Percentiles rank a stretch among this genome's conserved stretches.
phyloP scores from a whole-genome alignment of 2,329 filamentous ascomycete species.

The Penicillium vulpinum region DNA sequence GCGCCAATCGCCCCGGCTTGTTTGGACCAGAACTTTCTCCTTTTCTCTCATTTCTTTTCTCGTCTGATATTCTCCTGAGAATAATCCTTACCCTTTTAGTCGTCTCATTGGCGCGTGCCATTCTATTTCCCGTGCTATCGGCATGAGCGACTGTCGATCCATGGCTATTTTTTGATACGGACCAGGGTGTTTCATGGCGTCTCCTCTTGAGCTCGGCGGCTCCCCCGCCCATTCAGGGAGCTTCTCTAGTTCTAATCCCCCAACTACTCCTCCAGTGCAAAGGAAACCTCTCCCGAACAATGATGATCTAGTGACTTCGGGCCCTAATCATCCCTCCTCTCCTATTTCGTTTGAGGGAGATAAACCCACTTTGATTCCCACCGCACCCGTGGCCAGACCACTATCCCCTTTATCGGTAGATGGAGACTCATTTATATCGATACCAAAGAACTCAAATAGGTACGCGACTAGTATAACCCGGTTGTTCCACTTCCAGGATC shows the following conservation, averaged over 20 bases:
- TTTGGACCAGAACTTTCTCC: constrained; percentile 13
- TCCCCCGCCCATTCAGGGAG: constrained; percentile 19
- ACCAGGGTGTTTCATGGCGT: constrained; percentile 24
- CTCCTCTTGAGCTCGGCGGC: constrained; percentile 17
- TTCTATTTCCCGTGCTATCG: constrained; percentile 21
- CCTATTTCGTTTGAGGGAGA: constrained; percentile 27
- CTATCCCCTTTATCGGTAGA: constrained; percentile 28
- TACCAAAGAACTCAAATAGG: constrained; percentile 43
- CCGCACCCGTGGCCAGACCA: constrained; percentile 16
- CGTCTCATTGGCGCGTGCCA: constrained; percentile 18
- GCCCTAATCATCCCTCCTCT: constrained; percentile 24
- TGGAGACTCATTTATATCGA: constrained; percentile 31
- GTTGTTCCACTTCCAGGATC: constrained; percentile 6
- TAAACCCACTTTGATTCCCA: constrained; percentile 23
- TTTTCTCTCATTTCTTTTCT: constrained; percentile 6
- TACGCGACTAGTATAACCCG: constrained; percentile 26
- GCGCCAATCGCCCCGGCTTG: constrained; percentile 19
- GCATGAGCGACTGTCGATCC: constrained; percentile 26
- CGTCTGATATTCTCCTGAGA: constrained; percentile 12
- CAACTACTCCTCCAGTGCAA: constrained; percentile 45
- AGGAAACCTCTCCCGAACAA: constrained; percentile 57
- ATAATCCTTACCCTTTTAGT: constrained; percentile 26
- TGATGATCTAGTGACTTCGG: constrained; percentile 42
- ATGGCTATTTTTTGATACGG: constrained; percentile 28
- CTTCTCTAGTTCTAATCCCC: constrained; percentile 14